These are phyloP conservation scores for Metschnikowia dekortorum DNA, from an alignment of 805 yeast species.

Conservation along the genomic window DNA sequence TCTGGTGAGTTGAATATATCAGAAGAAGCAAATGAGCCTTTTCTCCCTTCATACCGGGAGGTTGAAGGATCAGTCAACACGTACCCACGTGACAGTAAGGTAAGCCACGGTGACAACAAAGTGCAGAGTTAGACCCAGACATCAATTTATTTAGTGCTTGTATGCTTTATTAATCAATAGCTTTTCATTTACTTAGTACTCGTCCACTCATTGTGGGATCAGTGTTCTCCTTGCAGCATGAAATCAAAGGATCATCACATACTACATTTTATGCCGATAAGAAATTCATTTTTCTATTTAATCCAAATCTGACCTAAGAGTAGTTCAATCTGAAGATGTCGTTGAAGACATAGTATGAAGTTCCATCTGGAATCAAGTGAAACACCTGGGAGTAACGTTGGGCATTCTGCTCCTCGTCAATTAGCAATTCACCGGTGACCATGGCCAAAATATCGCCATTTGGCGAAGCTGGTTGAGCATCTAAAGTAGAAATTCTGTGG, in stretches of 20 bases:
- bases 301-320: constrained; percentile 36
- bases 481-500: constrained; percentile 91
- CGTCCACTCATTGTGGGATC: no score
- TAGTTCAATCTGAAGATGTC: constrained; percentile 95
- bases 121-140: background rate
- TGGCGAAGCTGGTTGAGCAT: constrained; percentile 96
- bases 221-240: no score
- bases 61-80: background rate
- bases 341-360: constrained; percentile 89
- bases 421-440: constrained; percentile 93
- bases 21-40: background rate
- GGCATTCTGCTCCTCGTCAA: constrained; percentile 92
- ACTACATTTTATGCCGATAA: background rate
- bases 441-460: constrained; percentile 89
- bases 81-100: background rate
- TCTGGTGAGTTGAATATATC: background rate
- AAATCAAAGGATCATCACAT: background rate
- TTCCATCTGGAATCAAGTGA: constrained; percentile 91
- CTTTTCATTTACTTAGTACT: no score
- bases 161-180: no score
- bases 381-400: constrained; percentile 97
- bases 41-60: constrained; percentile 1
- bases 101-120: background rate
- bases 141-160: background rate
- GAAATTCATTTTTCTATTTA: background rate